These are phyloP conservation scores for Quercus variabilis DNA, from an alignment of 306 rosid species.

Conservation along the genomic window DNA sequence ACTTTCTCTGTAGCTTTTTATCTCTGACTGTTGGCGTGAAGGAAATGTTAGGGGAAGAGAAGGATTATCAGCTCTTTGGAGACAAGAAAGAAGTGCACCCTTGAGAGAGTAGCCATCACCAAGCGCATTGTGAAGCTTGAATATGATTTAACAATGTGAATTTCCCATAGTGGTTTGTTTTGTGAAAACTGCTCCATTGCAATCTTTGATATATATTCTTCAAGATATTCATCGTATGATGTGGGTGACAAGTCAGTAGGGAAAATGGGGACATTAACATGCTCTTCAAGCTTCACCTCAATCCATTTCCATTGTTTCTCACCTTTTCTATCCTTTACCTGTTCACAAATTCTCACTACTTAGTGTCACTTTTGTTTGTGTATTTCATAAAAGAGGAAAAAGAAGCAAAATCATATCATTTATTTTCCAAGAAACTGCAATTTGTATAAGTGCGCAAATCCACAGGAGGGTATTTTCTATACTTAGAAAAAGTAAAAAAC, in stretches of 20 bases:
- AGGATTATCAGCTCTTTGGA: constrained; percentile 44
- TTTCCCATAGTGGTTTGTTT: constrained; percentile 49
- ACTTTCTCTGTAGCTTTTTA: not conserved
- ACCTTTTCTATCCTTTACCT: constrained; percentile 40
- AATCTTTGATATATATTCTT: constrained; percentile 37
- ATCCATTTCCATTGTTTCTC: constrained; percentile 51
- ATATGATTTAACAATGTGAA: constrained; percentile 49
- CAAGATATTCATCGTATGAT: constrained; percentile 24
- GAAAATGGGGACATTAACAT: constrained; percentile 29
- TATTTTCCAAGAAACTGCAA: too few species aligned
- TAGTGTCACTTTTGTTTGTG: not conserved
- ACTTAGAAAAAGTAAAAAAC: not conserved
- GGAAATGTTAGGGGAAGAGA: constrained; percentile 57
- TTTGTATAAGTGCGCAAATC: too few species aligned
- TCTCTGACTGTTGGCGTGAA: constrained; percentile 18
- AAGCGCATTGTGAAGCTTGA: constrained; percentile 57
- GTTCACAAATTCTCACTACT: not conserved
- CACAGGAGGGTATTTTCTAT: not conserved
- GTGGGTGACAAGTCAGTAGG: constrained; percentile 16
- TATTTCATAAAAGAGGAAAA: too few species aligned
- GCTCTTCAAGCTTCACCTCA: constrained; percentile 41
- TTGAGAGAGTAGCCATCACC: constrained; percentile 65
- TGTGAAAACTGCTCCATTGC: constrained; percentile 28
- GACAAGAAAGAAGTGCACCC: constrained; percentile 61
- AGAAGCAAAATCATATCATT: too few species aligned